These are phyloP conservation scores for Euphorbia pulcherrima DNA, from an alignment of 345 rosid genomes.

Conservation along the genomic window DNA sequence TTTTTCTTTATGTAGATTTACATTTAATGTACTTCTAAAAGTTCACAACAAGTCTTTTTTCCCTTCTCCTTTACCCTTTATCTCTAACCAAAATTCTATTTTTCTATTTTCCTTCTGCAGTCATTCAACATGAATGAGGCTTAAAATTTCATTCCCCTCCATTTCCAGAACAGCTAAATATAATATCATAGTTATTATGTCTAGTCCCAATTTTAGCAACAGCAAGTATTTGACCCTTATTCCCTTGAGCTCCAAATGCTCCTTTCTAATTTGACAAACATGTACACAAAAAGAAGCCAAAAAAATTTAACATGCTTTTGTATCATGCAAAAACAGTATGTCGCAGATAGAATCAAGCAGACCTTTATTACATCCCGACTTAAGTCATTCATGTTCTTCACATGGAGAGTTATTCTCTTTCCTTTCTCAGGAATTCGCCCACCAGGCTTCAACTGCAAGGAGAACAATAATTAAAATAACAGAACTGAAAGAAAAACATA, in stretches of 20 bases:
- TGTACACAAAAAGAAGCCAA: not conserved
- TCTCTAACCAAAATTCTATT: not conserved
- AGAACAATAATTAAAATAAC: conserved; percentile 15
- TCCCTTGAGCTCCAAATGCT: not conserved
- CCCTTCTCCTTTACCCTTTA: not conserved
- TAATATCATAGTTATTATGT: not conserved
- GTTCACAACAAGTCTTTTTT: not conserved
- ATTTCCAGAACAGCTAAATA: not conserved
- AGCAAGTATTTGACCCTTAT: not conserved
- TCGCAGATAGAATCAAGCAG: not conserved
- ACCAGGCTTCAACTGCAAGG: conserved; percentile 79
- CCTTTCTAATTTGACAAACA: not conserved
- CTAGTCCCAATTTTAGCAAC: not conserved
- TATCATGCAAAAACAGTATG: not conserved
- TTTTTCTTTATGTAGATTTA: not conserved
- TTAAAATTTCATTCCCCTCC: not conserved
- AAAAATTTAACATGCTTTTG: not conserved
- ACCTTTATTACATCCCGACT: conserved; percentile 96
- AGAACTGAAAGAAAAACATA: not conserved
- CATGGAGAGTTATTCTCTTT: conserved; percentile 58
- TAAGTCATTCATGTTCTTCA: conserved; percentile 53
- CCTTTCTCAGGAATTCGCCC: conserved; percentile 85
- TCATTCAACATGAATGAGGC: not conserved
- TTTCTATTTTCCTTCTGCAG: not conserved
- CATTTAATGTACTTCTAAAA: not conserved